Evolutionary conservation across 1,284 basidiomycete species (phyloP).

Genomic region (Earliella scabrosa): DNA sequence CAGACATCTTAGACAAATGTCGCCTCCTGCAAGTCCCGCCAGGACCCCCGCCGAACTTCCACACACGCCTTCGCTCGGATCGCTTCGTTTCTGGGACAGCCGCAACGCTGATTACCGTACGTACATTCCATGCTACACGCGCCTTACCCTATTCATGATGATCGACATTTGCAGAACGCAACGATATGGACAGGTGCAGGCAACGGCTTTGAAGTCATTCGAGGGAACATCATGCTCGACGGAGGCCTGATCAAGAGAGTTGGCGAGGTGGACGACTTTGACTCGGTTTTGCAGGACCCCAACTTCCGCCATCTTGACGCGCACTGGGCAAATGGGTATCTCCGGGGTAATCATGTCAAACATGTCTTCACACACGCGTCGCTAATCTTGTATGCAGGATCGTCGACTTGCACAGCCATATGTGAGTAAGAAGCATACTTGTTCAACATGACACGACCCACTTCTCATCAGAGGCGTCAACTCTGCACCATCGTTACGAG

Average conservation of each 20-base stretch:
- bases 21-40: no score
- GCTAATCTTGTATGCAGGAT: no score
- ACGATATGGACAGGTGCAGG: conserved; percentile 67
- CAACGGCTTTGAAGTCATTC: conserved; percentile 54
- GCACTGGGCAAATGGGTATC: neutral
- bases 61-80: no score
- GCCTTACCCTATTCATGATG: no score
- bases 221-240: conserved; percentile 57
- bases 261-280: neutral
- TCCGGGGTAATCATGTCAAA: neutral
- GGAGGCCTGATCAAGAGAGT: conserved; percentile 50
- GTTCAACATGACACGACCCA: neutral
- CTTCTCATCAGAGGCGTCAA: conserved; percentile 13
- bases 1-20: no score
- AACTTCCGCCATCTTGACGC: neutral
- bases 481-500: conserved; percentile 24
- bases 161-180: conserved; percentile 52
- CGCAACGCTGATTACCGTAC: no score
- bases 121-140: no score
- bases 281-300: neutral
- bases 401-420: conserved; percentile 22
- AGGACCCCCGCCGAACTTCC: no score
- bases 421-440: neutral
- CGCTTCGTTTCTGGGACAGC: no score
- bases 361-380: no score